Percentiles rank a stretch among this genome's conserved stretches.
phyloP scores from a whole-genome alignment of 495 filamentous ascomycete genomes.

The Daldinia concentrica region DNA sequence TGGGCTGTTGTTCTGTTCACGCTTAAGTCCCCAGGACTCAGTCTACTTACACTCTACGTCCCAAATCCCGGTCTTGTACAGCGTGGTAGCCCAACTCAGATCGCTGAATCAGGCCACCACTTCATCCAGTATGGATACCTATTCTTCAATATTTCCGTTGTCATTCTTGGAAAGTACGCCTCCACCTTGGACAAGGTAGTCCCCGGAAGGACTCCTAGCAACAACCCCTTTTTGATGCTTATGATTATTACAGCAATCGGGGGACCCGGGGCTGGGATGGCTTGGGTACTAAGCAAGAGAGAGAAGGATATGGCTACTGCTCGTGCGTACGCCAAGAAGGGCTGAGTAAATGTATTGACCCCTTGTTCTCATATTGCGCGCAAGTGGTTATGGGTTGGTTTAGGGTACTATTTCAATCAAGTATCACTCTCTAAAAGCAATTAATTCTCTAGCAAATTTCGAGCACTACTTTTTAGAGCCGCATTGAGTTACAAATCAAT shows the following conservation, averaged over 20 bases:
- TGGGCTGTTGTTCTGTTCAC: neutral
- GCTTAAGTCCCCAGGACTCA: constrained; percentile 15
- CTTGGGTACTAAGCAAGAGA: constrained; percentile 28
- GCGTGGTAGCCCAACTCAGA: constrained; percentile 9
- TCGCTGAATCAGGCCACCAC: constrained; percentile 12
- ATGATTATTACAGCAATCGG: constrained; percentile 3
- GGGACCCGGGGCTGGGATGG: constrained; percentile 27
- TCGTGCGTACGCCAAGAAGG: neutral
- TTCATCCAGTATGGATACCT: constrained; percentile 34
- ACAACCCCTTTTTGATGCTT: neutral
- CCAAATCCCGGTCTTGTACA: constrained; percentile 17
- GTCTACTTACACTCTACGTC: constrained; percentile 19
- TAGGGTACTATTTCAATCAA: no score
- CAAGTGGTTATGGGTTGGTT: no score
- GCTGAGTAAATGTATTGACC: no score
- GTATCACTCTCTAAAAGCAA: no score
- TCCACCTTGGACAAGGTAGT: neutral
- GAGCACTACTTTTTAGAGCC: no score
- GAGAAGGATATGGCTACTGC: neutral
- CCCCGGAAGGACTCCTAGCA: neutral
- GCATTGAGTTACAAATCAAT: no score
- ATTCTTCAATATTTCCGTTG: neutral
- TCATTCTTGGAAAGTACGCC: constrained; percentile 24
- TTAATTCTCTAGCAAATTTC: no score
- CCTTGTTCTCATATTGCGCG: no score